A percentile compares a stretch with the other conserved stretches of the same genome.
These are phyloP conservation scores for Mycosarcoma mackinlayi DNA, from an alignment of 1,284 basidiomycete genomes.

Conservation along the genomic window DNA sequence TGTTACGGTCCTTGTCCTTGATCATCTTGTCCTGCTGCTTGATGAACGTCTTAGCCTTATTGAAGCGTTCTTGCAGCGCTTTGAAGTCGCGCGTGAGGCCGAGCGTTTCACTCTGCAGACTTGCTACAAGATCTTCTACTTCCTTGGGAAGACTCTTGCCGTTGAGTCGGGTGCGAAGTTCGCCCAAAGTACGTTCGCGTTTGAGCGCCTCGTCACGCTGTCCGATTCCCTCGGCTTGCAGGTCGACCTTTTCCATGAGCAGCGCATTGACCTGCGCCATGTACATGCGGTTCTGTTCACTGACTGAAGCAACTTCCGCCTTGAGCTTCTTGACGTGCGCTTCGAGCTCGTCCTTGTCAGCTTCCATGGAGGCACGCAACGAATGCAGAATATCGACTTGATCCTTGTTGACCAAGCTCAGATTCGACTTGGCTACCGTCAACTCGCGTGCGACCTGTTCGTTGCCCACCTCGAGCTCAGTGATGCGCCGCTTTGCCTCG, in stretches of 20 bases:
- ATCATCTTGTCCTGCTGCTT: conserved; percentile 79
- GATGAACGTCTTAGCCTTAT: conserved; percentile 89
- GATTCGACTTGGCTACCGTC: conserved; percentile 84
- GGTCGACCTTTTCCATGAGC: conserved; percentile 87
- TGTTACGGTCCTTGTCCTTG: conserved; percentile 55
- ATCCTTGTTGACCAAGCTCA: conserved; percentile 70
- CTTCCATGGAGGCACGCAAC: conserved; percentile 85
- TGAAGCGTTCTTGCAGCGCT: conserved; percentile 79
- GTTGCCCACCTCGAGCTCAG: conserved; percentile 79
- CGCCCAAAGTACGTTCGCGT: conserved; percentile 48
- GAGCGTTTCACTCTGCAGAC: conserved; percentile 81
- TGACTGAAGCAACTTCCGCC: conserved; percentile 77
- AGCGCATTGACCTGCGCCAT: conserved; percentile 76
- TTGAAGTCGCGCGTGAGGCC: conserved; percentile 79
- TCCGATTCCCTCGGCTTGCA: conserved; percentile 73
- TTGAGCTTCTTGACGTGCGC: conserved; percentile 76
- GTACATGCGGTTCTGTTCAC: conserved; percentile 89
- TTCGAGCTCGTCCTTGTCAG: conserved; percentile 83
- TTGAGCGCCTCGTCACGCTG: conserved; percentile 56
- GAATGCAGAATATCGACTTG: conserved; percentile 75
- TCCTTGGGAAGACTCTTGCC: conserved; percentile 76
- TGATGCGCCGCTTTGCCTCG: conserved; percentile 75
- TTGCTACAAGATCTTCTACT: conserved; percentile 79
- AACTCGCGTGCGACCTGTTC: conserved; percentile 78
- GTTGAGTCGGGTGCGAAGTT: conserved; percentile 74